phyloP scores from a whole-genome alignment of 352 stramenopile species.

The Globisporangium barbulae region DNA sequence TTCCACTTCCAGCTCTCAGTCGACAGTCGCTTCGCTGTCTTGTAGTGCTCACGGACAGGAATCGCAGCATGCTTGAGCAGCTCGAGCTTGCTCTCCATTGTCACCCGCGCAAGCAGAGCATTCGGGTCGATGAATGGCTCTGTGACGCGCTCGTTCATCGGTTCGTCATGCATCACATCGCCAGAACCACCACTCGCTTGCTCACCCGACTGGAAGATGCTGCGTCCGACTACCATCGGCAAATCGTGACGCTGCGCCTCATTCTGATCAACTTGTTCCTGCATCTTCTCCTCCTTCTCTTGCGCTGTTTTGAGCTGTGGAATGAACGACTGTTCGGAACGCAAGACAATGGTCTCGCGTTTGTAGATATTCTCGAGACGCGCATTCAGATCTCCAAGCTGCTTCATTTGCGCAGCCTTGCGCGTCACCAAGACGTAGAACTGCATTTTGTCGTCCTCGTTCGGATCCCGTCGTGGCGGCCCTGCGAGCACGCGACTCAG shows the following conservation, averaged over 20 bases:
- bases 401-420: constrained; percentile 38
- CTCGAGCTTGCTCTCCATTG: constrained; percentile 61
- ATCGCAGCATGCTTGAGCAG: constrained; percentile 46
- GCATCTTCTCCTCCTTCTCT: constrained; percentile 20
- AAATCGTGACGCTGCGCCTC: constrained; percentile 36
- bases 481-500: constrained; percentile 43
- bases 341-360: constrained; percentile 32
- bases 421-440: constrained; percentile 56
- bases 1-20: constrained; percentile 65
- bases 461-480: constrained; percentile 58
- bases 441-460: constrained; percentile 52
- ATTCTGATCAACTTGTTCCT: constrained; percentile 26
- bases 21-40: constrained; percentile 38
- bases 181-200: neutral
- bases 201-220: constrained; percentile 36
- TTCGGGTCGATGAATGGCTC: constrained; percentile 27
- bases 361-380: constrained; percentile 47
- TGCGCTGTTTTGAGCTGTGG: constrained; percentile 32
- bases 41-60: constrained; percentile 57
- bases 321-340: constrained; percentile 39
- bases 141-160: constrained; percentile 17
- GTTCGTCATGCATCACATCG: neutral
- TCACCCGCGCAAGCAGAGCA: constrained; percentile 43
- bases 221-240: constrained; percentile 54
- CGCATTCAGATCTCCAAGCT: constrained; percentile 42